Base-by-base conservation (phyloP, 2,329 filamentous ascomycete genomes). In the Pseudogymnoascus sp. region DNA sequence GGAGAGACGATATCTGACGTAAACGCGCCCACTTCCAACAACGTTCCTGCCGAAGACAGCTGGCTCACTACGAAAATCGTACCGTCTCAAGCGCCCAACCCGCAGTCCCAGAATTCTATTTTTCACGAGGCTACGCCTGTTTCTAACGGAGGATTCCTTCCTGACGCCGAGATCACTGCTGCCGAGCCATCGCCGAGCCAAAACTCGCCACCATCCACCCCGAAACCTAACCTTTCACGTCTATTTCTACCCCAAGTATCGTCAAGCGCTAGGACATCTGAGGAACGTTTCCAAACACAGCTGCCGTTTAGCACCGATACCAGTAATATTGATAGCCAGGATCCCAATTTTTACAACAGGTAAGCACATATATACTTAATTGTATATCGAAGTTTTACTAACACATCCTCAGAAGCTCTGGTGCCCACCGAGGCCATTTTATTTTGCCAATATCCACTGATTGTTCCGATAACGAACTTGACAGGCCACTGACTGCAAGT, bases 201-300 rank as follows among this genome's bases (percentile, higher is more conserved):
- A 33, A 33, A 33, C 28, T 56, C 50, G 4, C 44, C 6, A 53
- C 50, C 28, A 56, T 33, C 50, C 10, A 56, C 50, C 16, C 25
- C 50, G n/a, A 56, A 56, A 33, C 50, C 25, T 12, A 56, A 56
- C 28, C 50, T 56, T 33, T 56, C 50, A 18, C 50, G 16, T 56
- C 50, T 56, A 18, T 56, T 56, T 56, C 28, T 56, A 56, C 50
- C 50, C 10, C 50, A 56, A 11, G 50, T 56, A 18, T 56, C 50
- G 8, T 56, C 50, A 25, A 33, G 28, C 28, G n/a, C n/a, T n/a
- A 56, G 50, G 31, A 33, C 25, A 56, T 56, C 50, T 3, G 25
- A 56, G 50, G 50, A 33, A 21, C 50, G 50, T 18, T 56, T 56
- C n/a, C 50, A 56, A 33, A 56, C 50, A n/a, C 50, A 56, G 28